Evolutionary conservation across 164 flowering plant genomes (phyloP).

Genomic region (Annona squamosa): DNA sequence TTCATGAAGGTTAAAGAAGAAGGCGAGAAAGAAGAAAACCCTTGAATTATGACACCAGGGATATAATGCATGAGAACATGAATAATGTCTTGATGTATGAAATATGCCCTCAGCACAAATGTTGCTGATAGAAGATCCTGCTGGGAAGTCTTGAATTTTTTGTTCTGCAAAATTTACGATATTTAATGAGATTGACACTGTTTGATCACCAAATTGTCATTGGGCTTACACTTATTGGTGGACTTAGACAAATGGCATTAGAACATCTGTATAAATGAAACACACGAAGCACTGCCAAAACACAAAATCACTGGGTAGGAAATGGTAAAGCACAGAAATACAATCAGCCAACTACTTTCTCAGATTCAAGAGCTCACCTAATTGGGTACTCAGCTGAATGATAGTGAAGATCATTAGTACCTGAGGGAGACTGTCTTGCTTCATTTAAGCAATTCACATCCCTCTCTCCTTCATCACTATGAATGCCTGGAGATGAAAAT

Average conservation of each 20-base stretch:
- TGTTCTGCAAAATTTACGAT: neutral
- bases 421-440: conserved; percentile 39
- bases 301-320: neutral
- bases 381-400: conserved; percentile 29
- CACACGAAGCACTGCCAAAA: neutral
- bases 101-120: neutral
- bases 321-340: neutral
- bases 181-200: neutral
- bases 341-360: neutral
- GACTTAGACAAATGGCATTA: neutral
- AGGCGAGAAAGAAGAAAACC: neutral
- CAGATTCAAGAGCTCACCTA: conserved; percentile 32
- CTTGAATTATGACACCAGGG: neutral
- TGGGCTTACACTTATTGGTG: neutral
- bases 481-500: conserved; percentile 49
- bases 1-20: neutral
- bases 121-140: neutral
- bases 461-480: conserved; percentile 23
- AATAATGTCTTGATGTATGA: neutral
- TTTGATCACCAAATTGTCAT: neutral
- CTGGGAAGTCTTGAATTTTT: neutral
- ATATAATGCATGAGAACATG: neutral
- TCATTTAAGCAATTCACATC: conserved; percentile 19
- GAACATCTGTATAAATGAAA: neutral
- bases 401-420: conserved; percentile 15